Conservation (phyloP, 805 yeast genomes). For the Lachancea sp. region DNA sequence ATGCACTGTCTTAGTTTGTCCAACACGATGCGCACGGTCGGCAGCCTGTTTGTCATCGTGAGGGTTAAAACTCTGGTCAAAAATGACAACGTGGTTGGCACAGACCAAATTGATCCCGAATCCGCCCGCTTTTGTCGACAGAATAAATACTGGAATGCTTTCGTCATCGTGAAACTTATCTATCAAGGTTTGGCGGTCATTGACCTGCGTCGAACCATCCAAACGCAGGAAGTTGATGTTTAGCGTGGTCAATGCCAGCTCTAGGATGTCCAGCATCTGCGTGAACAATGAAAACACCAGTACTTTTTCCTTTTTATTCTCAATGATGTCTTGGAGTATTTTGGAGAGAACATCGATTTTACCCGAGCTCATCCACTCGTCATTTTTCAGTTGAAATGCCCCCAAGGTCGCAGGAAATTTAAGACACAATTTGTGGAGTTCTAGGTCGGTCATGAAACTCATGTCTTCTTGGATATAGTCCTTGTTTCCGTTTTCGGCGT, state of each 20-base stretch:
- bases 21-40: slow-evolving; percentile 97
- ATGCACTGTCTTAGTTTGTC: slow-evolving; percentile 77
- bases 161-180: slow-evolving; percentile 82
- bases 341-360: slow-evolving; percentile 55
- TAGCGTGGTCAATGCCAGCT: slow-evolving; percentile 57
- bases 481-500: slow-evolving; percentile 62
- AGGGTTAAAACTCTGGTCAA: slow-evolving; percentile 93
- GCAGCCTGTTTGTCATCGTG: slow-evolving; percentile 99
- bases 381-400: slow-evolving; percentile 45
- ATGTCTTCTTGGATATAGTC: slow-evolving; percentile 84
- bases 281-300: slow-evolving; percentile 88
- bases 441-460: slow-evolving; percentile 91
- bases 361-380: slow-evolving; percentile 62
- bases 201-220: slow-evolving; percentile 93
- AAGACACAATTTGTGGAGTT: slow-evolving; percentile 66
- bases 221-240: slow-evolving; percentile 70
- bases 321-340: slow-evolving; percentile 51
- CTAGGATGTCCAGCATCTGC: slow-evolving; percentile 83
- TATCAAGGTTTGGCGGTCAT: slow-evolving; percentile 83
- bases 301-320: slow-evolving; percentile 52
- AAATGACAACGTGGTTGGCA: slow-evolving; percentile 86
- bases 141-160: slow-evolving; percentile 73
- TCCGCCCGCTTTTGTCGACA: slow-evolving; percentile 97
- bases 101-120: slow-evolving; percentile 95
- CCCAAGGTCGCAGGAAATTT: slow-evolving; percentile 64